Base-by-base conservation (phyloP, 768 basidiomycete genomes). In the Tricholoma terreum region DNA sequence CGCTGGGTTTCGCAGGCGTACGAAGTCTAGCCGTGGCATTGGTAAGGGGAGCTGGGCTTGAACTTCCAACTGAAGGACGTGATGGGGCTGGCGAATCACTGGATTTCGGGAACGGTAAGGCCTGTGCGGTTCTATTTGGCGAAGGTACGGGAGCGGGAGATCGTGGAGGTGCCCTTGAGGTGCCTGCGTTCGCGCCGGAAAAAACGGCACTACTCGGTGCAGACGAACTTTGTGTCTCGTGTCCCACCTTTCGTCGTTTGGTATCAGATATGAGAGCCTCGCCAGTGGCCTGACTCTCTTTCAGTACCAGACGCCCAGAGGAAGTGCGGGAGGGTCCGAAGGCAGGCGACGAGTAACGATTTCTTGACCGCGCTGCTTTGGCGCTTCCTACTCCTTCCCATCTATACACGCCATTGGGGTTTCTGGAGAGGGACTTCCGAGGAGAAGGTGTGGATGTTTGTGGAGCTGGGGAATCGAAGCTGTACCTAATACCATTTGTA, bases 381-480 rank as follows among this genome's bases (percentile, higher is more conserved):
- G 90, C 84, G 62, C 87, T 90, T 42, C 89, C 89, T 31, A 76
- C 86, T n/a, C 90, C 90, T 61, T 85, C 80, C 86, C 86, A 90
- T 49, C 79, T 78, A 69, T 87, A 87, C 33, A 73, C 65, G 19
- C 90, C 90, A 65, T 92, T 92, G 0, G 90, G 90, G 63, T 92
- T 92, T 66, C 75, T 82, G 19, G 78, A 67, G 6, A 92, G 72
- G 9, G 79, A 84, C 65, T 80, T 84, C 15, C 78, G 78, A 5
- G 83, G 76, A 14, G 78, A 66, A 17, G 75, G 62, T 1, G 72
- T 67, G n/a, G 64, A 57, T 50, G 36, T 58, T 24, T 54, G 22
- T 30, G 59, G 31, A 21, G 55, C 56, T 9, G 62, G 61, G 21
- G 64, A 59, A 14, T 58, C 54, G 55, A 67, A 54, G 46, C 61